Conservation (phyloP, 371 early-diverging fungal species). For the Mucor irregularis region DNA sequence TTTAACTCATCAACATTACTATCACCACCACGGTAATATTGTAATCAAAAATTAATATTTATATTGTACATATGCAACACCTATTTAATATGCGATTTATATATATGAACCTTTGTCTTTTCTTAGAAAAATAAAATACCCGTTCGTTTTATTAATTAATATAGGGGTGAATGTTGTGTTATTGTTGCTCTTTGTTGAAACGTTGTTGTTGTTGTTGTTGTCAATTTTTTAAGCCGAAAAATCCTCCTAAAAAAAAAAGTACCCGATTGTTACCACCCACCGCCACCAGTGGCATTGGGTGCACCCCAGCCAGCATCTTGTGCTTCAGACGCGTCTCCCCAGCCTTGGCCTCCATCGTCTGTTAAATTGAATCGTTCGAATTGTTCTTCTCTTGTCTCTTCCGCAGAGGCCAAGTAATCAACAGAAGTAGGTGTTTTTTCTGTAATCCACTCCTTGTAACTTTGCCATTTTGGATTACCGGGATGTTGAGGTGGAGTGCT, state of each 20-base stretch:
- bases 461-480: constrained; percentile 24
- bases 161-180: too few relatives aligned
- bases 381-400: constrained; percentile 12
- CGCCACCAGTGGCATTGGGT: neutral
- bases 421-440: constrained; percentile 7
- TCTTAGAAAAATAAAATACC: too few relatives aligned
- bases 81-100: too few relatives aligned
- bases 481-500: constrained; percentile 24
- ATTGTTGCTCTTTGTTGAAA: too few relatives aligned
- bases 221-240: neutral
- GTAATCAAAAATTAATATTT: neutral
- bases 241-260: neutral
- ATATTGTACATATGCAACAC: too few relatives aligned
- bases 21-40: neutral
- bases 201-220: too few relatives aligned
- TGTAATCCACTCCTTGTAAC: constrained; percentile 18
- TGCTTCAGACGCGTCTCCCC: constrained; percentile 21
- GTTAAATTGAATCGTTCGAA: constrained; percentile 13
- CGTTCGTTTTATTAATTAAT: too few relatives aligned
- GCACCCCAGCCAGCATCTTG: constrained; percentile 26
- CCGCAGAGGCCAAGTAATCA: constrained; percentile 1
- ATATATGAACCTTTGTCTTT: too few relatives aligned
- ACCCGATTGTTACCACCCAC: constrained; percentile 3
- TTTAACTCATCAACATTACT: too few relatives aligned
- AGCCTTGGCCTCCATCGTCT: constrained; percentile 12